Percentiles rank a stretch among this genome's conserved stretches.
Conservation (phyloP, 345 rosid genomes). For the Linum tenue region DNA sequence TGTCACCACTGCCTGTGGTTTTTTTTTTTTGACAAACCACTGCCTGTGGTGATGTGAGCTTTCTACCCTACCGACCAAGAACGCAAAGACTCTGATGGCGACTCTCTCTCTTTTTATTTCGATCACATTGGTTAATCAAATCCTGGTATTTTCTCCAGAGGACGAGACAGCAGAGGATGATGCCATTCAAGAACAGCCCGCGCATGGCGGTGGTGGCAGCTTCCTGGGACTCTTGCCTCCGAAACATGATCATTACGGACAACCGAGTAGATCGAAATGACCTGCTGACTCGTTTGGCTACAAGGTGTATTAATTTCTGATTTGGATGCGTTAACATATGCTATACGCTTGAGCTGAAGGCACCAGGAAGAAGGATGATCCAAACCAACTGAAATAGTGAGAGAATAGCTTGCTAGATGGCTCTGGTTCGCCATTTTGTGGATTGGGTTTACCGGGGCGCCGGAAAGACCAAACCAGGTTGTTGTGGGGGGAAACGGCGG, state of each 20-base stretch:
- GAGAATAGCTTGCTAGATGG: slow-evolving; percentile 13
- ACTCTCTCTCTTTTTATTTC: not conserved
- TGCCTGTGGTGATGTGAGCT: not conserved
- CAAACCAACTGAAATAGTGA: slow-evolving; percentile 1
- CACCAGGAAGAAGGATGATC: not conserved
- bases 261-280: slow-evolving; percentile 38
- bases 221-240: slow-evolving; percentile 68
- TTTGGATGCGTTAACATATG: too few relatives aligned
- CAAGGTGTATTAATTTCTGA: too few relatives aligned
- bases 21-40: too few relatives aligned
- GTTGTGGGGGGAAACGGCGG: not conserved
- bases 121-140: not conserved
- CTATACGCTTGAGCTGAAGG: too few relatives aligned
- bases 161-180: slow-evolving; percentile 51
- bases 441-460: not conserved
- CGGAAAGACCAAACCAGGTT: not conserved
- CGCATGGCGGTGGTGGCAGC: slow-evolving; percentile 82
- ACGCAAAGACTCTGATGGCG: not conserved
- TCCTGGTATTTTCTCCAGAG: slow-evolving; percentile 28
- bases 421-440: slow-evolving; percentile 3
- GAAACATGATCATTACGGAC: slow-evolving; percentile 49
- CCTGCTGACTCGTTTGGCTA: not conserved
- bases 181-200: slow-evolving; percentile 29
- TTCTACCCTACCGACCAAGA: not conserved
- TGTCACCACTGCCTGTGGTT: too few relatives aligned